Conservation (phyloP, 225 moss, liverwort and hornwort genomes). For the Sphagnum contortum region DNA sequence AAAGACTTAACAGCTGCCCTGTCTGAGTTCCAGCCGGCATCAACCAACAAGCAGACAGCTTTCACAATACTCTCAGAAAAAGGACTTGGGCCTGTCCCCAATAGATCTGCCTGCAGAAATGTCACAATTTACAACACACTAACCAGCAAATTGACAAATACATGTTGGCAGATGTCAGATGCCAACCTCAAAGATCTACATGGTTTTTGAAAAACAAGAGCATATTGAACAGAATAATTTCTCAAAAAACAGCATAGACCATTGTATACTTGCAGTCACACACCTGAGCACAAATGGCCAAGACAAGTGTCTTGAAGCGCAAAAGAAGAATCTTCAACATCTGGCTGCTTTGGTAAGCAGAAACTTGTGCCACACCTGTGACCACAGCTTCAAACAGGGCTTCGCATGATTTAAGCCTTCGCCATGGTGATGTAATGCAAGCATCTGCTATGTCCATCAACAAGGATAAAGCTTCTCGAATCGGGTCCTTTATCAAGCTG, state of each 20-base stretch:
- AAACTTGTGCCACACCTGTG: constrained; percentile 52
- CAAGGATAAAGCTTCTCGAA: constrained; percentile 51
- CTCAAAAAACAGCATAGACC: no score
- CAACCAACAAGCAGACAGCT: constrained; percentile 47
- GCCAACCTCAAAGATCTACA: no score
- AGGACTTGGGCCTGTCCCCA: constrained; percentile 45
- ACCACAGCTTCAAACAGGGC: constrained; percentile 56
- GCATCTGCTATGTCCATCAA: constrained; percentile 75
- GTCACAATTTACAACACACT: neutral
- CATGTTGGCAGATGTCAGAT: no score
- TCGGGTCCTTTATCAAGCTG: constrained; percentile 26
- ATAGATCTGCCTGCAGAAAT: constrained; percentile 46
- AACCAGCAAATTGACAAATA: no score
- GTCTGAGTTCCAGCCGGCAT: constrained; percentile 66
- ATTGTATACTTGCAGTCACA: constrained; percentile 9
- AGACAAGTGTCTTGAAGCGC: constrained; percentile 52
- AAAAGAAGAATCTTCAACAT: constrained; percentile 58
- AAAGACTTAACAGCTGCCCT: constrained; percentile 71
- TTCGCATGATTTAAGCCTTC: constrained; percentile 66
- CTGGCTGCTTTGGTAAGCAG: constrained; percentile 42
- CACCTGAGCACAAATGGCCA: constrained; percentile 75
- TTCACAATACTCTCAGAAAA: constrained; percentile 46
- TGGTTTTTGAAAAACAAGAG: no score
- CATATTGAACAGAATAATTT: no score
- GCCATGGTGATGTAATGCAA: constrained; percentile 70